Conservation (phyloP, 805 yeast species). For the Barnettozyma sp. region DNA sequence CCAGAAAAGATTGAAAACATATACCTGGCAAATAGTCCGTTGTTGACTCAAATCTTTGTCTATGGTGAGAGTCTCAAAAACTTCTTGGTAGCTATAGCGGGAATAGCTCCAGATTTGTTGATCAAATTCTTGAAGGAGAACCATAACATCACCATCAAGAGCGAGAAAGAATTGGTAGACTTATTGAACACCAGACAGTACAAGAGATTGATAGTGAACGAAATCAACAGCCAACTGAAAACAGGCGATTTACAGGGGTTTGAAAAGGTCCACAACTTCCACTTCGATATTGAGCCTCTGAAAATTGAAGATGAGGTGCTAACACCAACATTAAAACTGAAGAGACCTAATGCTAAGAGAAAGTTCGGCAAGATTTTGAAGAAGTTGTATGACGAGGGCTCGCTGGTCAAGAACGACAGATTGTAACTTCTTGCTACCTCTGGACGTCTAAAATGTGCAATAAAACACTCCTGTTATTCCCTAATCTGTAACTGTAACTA, state of each 20-base stretch:
- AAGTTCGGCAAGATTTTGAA: slow-evolving; percentile 36
- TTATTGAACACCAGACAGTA: slow-evolving; percentile 17
- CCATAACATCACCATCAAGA: slow-evolving; percentile 11
- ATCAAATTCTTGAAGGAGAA: slow-evolving; percentile 13
- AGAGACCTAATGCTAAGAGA: slow-evolving; percentile 43
- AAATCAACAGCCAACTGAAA: slow-evolving; percentile 18
- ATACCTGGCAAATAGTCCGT: slow-evolving; percentile 47
- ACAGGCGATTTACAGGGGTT: slow-evolving; percentile 45
- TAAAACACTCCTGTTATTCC: too few relatives aligned
- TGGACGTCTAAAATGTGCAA: not conserved
- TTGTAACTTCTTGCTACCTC: slow-evolving; percentile 14
- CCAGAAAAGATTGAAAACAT: slow-evolving; percentile 68
- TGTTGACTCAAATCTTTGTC: slow-evolving; percentile 47
- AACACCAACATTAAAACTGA: slow-evolving; percentile 61
- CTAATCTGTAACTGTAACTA: too few relatives aligned
- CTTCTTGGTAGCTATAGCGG: slow-evolving; percentile 56
- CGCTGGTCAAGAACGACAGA: slow-evolving; percentile 25
- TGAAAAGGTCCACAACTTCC: slow-evolving; percentile 53
- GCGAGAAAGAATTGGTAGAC: slow-evolving; percentile 10
- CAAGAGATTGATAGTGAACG: slow-evolving; percentile 16
- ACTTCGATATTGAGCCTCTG: slow-evolving; percentile 52
- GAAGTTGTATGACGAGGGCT: slow-evolving; percentile 45
- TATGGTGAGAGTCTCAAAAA: slow-evolving; percentile 58
- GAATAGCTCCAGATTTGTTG: slow-evolving; percentile 42
- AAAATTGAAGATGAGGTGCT: slow-evolving; percentile 51